Percentiles rank a stretch among this genome's conserved stretches.
Evolutionary conservation across 2,329 filamentous ascomycete genomes (phyloP).

Genomic region (Pseudogymnoascus sp.): DNA sequence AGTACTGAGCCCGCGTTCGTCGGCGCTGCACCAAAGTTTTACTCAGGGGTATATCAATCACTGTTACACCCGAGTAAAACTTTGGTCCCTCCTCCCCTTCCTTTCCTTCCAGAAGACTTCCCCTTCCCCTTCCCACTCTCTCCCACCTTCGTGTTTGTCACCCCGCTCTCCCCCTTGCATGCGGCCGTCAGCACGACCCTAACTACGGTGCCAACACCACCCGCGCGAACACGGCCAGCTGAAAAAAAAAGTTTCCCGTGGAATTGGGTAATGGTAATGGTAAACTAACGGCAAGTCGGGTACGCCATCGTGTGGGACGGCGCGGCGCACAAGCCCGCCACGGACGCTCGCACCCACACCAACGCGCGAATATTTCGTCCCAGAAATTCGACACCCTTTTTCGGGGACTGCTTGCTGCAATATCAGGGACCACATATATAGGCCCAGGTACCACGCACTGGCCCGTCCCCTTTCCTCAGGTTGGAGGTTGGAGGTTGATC

Average conservation of each 20-base stretch:
- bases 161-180: neutral
- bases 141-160: neutral
- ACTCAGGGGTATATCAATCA: neutral
- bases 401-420: neutral
- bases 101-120: constrained; percentile 1
- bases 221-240: neutral
- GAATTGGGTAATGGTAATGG: constrained; percentile 1
- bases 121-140: neutral
- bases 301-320: constrained; percentile 9
- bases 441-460: constrained; percentile 9
- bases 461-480: neutral
- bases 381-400: neutral
- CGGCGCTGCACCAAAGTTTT: neutral
- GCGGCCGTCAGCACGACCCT: neutral
- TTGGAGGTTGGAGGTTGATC: neutral
- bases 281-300: constrained; percentile 9
- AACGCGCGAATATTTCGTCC: constrained; percentile 9
- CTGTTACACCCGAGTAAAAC: neutral
- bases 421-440: neutral
- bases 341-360: neutral
- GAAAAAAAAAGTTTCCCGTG: neutral
- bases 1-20: neutral
- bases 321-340: neutral
- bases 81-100: neutral
- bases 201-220: neutral